Evolutionary conservation across 2,329 filamentous ascomycete species (phyloP), one percentile per base, ranked within the genome.

Genomic region (Botrytis byssoidea): DNA sequence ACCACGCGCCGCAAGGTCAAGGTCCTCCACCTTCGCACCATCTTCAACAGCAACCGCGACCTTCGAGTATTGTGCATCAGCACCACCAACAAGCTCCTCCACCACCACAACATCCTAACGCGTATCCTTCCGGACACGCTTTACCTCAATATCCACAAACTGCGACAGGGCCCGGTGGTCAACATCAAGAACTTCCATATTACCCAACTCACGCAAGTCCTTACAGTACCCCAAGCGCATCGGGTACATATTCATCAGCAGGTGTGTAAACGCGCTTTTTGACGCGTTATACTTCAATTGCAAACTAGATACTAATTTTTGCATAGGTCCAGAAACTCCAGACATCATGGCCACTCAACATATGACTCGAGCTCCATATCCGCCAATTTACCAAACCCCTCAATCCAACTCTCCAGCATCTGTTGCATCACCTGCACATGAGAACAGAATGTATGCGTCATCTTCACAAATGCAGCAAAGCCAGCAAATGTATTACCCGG

Each of bases 321-420:
- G 12, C n/a, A 61, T 71, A 78, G 76, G 76, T 61, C 74, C 77
- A 89, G 88, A 89, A 81, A 88, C 86, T 75, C 86, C 86, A 84
- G 88, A 90, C 77, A 91, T 91, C 86, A 91, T 89, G 87, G 86
- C 88, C 79, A 85, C 85, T 76, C 84, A 86, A 81, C 88, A 90
- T 93, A 92, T 93, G 83, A 87, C 89, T 79, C 83, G 86, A 67
- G 82, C 86, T 65, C 97, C 97, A 82, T 95, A 95, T 78, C 93
- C 94, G 75, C 97, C 97, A 81, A 88, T 87, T 46, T 98, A 98
- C 82, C 93, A 98, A 83, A 97, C 95, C 29, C 94, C 95, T 72
- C 95, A 98, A 85, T 97, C 95, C 73, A 97, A 95, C 83, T 97
- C 95, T 72, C 95, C 95, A 67, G 93, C 94, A 57, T 97, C 95